Base-by-base conservation (phyloP, 1,139 yeast genomes). In the Geotrichum citri-aurantii region DNA sequence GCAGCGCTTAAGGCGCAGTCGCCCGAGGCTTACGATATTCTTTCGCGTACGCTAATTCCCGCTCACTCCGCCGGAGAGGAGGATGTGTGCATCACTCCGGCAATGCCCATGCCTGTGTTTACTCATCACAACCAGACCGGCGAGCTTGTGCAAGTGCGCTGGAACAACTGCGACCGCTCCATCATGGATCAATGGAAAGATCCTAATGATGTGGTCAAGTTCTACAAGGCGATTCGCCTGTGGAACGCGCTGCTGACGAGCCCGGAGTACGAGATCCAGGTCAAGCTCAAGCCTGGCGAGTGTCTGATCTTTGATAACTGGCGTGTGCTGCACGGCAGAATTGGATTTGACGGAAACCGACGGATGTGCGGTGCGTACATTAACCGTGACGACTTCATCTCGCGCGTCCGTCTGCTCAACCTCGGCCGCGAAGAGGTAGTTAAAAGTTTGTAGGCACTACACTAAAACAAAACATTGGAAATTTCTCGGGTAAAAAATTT, bases 21-120 rank as follows among this genome's bases (percentile, higher is more conserved):
- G 65, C 88, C 88, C 1, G 82, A 81, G 59, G 78, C 82, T 52
- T 86, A 76, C 68, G 80, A 82, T 31, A 65, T 84, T 10, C 75
- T 86, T 56, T 75, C 84, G 10, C 71, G 72, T 29, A 74, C 81
- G 37, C 81, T 82, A 10, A 76, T 86, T 19, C 86, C 88, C n/a
- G 89, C 89, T 24, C 92, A 86, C 69, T 82, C 88, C 29, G 88
- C 91, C 0, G 93, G 93, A 14, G 92, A 86, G 67, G 84, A 79
- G 55, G 79, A 76, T 58, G 88, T 84, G 23, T 82, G 88, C 66
- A 84, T 85, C 57, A 85, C 82, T 64, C 88, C 88, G 1, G 82
- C 81, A 55, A 74, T 79, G 48, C 79, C 84, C 0, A 63, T 63
- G 60, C 89, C 91, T 1, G 78, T 86, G 1, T 81, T 86, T 69